Evolutionary conservation across 352 stramenopile species (phyloP).

Genomic region (Phytopythium litorale): DNA sequence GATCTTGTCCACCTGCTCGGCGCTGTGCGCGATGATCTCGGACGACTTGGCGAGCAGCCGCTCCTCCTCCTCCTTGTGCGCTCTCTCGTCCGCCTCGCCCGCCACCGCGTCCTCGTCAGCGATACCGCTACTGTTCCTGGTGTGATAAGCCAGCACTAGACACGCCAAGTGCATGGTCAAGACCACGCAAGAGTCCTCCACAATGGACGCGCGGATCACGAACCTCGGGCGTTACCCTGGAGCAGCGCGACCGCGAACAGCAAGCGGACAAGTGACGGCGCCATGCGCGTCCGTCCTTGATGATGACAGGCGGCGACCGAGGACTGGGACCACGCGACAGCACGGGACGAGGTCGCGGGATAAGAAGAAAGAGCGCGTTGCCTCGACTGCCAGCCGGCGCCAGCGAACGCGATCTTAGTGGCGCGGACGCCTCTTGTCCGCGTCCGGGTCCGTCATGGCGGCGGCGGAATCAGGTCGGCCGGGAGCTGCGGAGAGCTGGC

Average conservation of each 20-base stretch:
- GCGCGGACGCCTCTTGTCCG: neutral
- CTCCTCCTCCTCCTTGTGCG: neutral
- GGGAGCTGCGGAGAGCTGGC: too few species aligned
- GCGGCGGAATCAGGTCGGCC: neutral
- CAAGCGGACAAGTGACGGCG: neutral
- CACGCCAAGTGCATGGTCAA: neutral
- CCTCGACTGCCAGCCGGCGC: neutral
- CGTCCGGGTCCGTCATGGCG: too few species aligned
- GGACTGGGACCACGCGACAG: too few species aligned
- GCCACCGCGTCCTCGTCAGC: neutral
- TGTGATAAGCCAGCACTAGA: neutral
- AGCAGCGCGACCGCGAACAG: neutral
- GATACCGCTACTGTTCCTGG: neutral
- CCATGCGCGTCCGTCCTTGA: neutral
- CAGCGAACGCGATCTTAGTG: neutral
- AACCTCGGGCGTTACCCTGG: neutral
- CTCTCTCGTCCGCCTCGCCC: neutral
- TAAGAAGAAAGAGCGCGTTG: slow-evolving; percentile 1
- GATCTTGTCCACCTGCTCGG: slow-evolving; percentile 7
- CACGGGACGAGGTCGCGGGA: neutral
- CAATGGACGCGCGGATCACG: too few species aligned
- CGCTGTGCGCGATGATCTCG: slow-evolving; percentile 2
- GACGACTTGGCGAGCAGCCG: neutral
- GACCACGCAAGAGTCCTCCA: too few species aligned
- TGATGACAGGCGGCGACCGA: neutral